Conservation (phyloP, 2,329 filamentous ascomycete species). For the Dendryphion nanum region DNA sequence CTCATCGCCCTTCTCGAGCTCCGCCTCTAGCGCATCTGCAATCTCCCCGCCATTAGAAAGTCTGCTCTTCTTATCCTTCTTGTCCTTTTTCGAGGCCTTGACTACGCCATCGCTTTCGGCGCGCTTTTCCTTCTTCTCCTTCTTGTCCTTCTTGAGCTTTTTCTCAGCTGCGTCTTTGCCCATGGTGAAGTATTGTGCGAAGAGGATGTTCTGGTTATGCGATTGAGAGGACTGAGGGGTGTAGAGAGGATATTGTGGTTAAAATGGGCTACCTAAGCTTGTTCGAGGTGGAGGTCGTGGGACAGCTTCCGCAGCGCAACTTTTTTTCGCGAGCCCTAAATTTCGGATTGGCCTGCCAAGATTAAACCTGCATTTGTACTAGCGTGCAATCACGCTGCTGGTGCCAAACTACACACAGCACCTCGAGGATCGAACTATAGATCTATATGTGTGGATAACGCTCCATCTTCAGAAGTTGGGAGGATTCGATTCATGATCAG, state of each 20-base stretch:
- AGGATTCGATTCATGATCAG: too few species aligned
- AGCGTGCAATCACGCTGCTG: too few species aligned
- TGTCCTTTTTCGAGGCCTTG: conserved; percentile 54
- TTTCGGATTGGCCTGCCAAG: too few species aligned
- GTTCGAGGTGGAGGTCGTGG: conserved; percentile 7
- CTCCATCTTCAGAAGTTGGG: too few species aligned
- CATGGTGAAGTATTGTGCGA: conserved; percentile 19
- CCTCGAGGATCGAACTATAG: too few species aligned
- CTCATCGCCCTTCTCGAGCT: conserved; percentile 62
- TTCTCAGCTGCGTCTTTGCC: conserved; percentile 39
- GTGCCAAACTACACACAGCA: too few species aligned
- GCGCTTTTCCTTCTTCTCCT: conserved; percentile 68
- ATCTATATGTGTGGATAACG: too few species aligned
- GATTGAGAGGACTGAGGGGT: background rate
- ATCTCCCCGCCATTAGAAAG: conserved; percentile 48
- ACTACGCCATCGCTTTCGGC: conserved; percentile 38
- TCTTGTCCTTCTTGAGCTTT: conserved; percentile 54
- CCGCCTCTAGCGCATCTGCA: conserved; percentile 53
- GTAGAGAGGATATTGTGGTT: background rate
- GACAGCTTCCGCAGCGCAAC: too few species aligned
- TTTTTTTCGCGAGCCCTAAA: too few species aligned
- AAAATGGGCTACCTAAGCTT: conserved; percentile 12
- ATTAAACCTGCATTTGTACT: too few species aligned
- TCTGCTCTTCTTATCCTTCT: conserved; percentile 69
- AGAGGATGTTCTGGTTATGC: background rate